Base-by-base conservation (phyloP, 148 eudicot genomes). In the Selenicereus undatus region DNA sequence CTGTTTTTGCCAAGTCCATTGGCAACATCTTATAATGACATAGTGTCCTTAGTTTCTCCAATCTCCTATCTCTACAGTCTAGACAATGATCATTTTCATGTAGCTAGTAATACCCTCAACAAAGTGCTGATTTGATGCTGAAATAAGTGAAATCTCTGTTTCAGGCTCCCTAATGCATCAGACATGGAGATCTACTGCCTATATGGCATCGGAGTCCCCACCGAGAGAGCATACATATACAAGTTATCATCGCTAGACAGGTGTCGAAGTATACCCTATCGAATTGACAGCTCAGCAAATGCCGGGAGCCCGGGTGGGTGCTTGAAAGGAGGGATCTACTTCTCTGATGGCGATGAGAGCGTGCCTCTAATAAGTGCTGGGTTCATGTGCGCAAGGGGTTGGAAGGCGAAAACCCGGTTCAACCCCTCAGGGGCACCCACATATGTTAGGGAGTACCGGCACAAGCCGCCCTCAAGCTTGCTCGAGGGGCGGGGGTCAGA, bases 401-500 rank as follows among this genome's bases (percentile, higher is more conserved):
- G 97, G 97, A 94, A 94, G 70, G 97, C 94, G 22, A 91, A 82
- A 84, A 93, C 93, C 26, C 83, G 91, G 56, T 93, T 93, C 80
- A 93, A 93, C 76, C 97, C 97, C 54, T 93, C 91, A 1, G 77
- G 77, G 22, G 77, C 62, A 6, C 32, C 77, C 35, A 89, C 90
- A 24, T 90, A 81, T 58, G 45, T 88, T 36, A 86, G 93, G 69
- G 97, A 93, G 81, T 93, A 90, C 54, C 83, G 90, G 72, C 97
- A 93, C 75, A 89, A 91, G 79, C 93, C 97, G 58, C 94, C 97
- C 0, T 76, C 93, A 30, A 91, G 83, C 80, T 73, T 91, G 76
- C 94, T 93, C 5, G 93, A 93, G 73, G 97, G 97, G 16, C 90
- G 97, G 16, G 97, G 97, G 29, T 91, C 92, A 52, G 94, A 93